Evolutionary conservation across 352 stramenopile genomes (phyloP), one percentile per base, ranked within the genome.

Genomic region (Globisporangium abappressorium): DNA sequence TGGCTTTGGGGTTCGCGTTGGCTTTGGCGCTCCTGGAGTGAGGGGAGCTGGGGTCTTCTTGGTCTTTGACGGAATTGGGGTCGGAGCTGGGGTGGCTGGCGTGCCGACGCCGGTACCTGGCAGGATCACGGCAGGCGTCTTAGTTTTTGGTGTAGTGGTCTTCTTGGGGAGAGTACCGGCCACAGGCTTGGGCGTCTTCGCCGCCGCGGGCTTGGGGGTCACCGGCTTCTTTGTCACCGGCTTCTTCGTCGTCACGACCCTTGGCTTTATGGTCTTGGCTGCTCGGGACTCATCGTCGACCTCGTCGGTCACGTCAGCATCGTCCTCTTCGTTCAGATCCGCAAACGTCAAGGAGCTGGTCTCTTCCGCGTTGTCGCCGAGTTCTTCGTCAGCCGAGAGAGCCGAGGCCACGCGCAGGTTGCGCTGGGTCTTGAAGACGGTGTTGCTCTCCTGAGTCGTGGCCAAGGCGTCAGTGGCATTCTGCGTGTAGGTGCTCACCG

Each of bases 401-500:
- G 34, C 34, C 53, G 53, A 57, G 53, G 26, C 53, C 26, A 57
- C 53, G 26, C 53, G 53, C 53, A 57, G 26, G 53, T 57, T 57
- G 12, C 53, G 53, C 26, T 57, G 53, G 14, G 8, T 57, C 22
- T 20, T 36, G 51, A 34, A 11, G 51, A 18, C 24, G 53, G 33
- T 28, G 26, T 14, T 41, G 34, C 9, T 41, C 9, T 41, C 34
- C 34, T 41, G 34, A 14, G 34, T 14, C 34, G 8, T 1, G 8
- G 2, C 12, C 53, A 57, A 15, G 24, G 14, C 34, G 12, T n/a
- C 18, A 56, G 49, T 30, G 49, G 49, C 7, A 22, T n/a, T 28
- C 49, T 38, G 53, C 11, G 53, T 22, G 24, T 36, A 28, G 2
- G 22, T 57, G 26, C 24, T 57, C 53, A 38, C 26, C 3, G 53